phyloP scores from a whole-genome alignment of 1,284 basidiomycete species.

The Volvariella volvacea region DNA sequence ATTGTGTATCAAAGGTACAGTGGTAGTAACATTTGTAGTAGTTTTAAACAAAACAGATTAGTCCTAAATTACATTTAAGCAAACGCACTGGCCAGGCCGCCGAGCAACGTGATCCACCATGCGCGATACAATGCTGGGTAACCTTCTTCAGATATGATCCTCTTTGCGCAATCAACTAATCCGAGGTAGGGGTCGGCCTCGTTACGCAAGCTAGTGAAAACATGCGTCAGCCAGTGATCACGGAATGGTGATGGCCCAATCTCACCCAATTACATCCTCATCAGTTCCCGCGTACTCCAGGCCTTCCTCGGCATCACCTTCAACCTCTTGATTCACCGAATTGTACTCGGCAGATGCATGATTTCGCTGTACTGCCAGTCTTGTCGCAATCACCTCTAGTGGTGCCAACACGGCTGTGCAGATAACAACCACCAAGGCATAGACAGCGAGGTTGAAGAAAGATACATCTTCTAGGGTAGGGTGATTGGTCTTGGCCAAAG shows the following conservation, averaged over 20 bases:
- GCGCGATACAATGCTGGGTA: constrained; percentile 73
- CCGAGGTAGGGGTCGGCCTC: constrained; percentile 86
- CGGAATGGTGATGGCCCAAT: constrained; percentile 6
- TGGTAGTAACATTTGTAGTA: too few species aligned
- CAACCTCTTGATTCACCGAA: constrained; percentile 65
- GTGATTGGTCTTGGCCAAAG: constrained; percentile 31
- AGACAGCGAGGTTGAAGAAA: constrained; percentile 46
- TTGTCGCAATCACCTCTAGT: constrained; percentile 76
- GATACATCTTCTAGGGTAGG: constrained; percentile 32
- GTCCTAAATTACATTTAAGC: constrained; percentile 23
- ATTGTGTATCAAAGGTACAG: too few species aligned
- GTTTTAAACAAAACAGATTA: too few species aligned
- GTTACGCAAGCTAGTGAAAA: constrained; percentile 52
- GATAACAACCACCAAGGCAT: constrained; percentile 51
- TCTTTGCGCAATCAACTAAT: constrained; percentile 69
- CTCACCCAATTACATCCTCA: constrained; percentile 85
- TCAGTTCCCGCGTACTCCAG: constrained; percentile 67
- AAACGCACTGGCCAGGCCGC: constrained; percentile 54
- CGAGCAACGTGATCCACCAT: constrained; percentile 81
- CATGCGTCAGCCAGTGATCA: constrained; percentile 2
- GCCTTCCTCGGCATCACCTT: constrained; percentile 60
- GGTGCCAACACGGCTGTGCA: constrained; percentile 69
- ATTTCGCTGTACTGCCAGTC: constrained; percentile 82
- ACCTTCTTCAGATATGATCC: constrained; percentile 83
- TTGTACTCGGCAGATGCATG: constrained; percentile 67